Evolutionary conservation across 495 filamentous ascomycete species (phyloP), one percentile per base, ranked within the genome.

Genomic region (Copromyces sp.): DNA sequence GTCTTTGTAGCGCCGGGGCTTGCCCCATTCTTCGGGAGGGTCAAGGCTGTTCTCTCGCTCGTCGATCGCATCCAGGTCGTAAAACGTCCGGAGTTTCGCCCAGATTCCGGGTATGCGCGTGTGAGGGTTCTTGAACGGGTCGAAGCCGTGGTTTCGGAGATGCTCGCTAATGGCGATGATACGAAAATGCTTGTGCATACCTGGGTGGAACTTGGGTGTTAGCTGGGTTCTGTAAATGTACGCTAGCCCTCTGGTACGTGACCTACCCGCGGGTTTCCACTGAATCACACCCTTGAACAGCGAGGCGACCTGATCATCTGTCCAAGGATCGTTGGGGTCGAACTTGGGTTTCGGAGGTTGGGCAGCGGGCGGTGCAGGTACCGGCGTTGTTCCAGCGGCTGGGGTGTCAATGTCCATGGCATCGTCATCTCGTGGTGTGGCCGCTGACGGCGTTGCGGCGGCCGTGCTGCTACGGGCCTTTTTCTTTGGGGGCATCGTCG

Each of bases 121-220:
- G 84, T 99, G 95, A 16, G 89, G 87, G 70, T 89, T 86, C 68
- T 81, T 75, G 68, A 86, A 81, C 1, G 90, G 88, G 72, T 91
- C 89, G 81, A 94, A 93, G 72, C 94, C 94, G 80, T 97, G 93
- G 76, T 92, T 93, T 74, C 91, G 90, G 73, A 99, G 86, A 77
- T 92, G 90, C 72, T 95, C 90, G 17, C 92, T 91, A 40, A 99
- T 94, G 4, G 93, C 89, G 72, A 98, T 89, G 85, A 98, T 95
- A 32, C 93, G 93, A 80, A 99, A 98, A 82, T 98, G 94, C 81
- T 96, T 98, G 84, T 99, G 95, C 85, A 99, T 90, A 69, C 95
- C 95, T 97, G 72, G 16, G 41, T 17, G 12, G 39, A 61, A 14
- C 35, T 72, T 35, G 69, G 73, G 73, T 69, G 74, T 75, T 59